phyloP scores from a whole-genome alignment of 371 early-diverging fungal species.

The Catenaria anguillulae region DNA sequence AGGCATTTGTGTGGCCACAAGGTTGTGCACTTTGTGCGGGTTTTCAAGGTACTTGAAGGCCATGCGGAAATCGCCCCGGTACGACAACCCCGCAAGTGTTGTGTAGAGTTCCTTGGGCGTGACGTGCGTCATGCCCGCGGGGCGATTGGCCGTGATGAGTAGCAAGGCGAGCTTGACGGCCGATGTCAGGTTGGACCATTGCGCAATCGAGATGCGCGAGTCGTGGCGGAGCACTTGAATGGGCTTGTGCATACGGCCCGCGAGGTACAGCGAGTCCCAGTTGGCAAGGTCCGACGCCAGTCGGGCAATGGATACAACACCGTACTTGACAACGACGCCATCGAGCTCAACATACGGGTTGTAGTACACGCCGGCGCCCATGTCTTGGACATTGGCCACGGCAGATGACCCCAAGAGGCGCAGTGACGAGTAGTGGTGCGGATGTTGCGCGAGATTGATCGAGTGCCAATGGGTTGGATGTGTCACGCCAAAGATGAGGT shows the following conservation, averaged over 20 bases:
- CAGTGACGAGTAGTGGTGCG: constrained; percentile 73
- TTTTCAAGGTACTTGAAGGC: constrained; percentile 53
- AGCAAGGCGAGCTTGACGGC: constrained; percentile 74
- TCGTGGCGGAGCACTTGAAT: constrained; percentile 70
- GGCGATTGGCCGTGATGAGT: constrained; percentile 47
- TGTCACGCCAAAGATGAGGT: constrained; percentile 89
- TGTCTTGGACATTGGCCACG: constrained; percentile 61
- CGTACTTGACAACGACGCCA: constrained; percentile 82
- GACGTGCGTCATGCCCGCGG: constrained; percentile 22
- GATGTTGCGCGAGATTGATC: constrained; percentile 76
- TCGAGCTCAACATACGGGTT: constrained; percentile 81
- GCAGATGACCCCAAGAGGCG: constrained; percentile 50
- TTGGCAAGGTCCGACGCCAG: constrained; percentile 71
- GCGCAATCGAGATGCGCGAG: constrained; percentile 61
- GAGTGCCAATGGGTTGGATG: constrained; percentile 94
- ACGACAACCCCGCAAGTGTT: constrained; percentile 76
- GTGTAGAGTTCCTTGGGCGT: constrained; percentile 63
- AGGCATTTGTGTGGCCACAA: constrained; percentile 63
- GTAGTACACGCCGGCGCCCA: constrained; percentile 89
- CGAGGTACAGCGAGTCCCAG: constrained; percentile 89
- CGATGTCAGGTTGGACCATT: constrained; percentile 70
- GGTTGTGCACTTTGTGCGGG: constrained; percentile 84
- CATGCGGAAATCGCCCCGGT: constrained; percentile 85
- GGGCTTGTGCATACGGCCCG: constrained; percentile 95
- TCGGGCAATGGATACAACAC: constrained; percentile 79